Conservation (phyloP, 352 stramenopile genomes). For the Globisporangium nodosum region DNA sequence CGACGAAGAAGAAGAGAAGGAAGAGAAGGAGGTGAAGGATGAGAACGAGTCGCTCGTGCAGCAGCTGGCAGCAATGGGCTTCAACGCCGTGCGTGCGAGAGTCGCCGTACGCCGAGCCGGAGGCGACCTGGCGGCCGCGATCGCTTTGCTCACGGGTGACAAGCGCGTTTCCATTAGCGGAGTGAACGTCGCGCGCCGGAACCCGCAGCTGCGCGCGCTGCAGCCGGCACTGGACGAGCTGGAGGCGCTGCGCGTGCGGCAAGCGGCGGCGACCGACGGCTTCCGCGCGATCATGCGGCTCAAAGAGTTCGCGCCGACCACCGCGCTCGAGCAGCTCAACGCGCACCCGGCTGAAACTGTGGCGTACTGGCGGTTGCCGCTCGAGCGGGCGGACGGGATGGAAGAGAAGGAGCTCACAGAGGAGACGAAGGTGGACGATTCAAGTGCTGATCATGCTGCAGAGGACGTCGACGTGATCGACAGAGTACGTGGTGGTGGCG, state of each 20-base stretch:
- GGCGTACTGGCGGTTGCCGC: constrained; percentile 20
- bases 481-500: background rate
- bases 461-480: background rate
- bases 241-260: constrained; percentile 10
- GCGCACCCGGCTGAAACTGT: constrained; percentile 38
- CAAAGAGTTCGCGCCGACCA: constrained; percentile 35
- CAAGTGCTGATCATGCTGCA: background rate
- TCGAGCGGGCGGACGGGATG: background rate
- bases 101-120: constrained; percentile 21
- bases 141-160: constrained; percentile 37
- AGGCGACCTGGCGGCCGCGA: constrained; percentile 31
- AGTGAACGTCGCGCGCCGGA: constrained; percentile 4
- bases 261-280: constrained; percentile 18
- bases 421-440: background rate
- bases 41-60: constrained; percentile 1
- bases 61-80: constrained; percentile 70
- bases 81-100: constrained; percentile 21
- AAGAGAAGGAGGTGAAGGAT: constrained; percentile 5
- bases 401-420: background rate
- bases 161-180: background rate
- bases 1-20: background rate
- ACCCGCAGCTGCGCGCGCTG: constrained; percentile 12
- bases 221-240: constrained; percentile 23
- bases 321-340: constrained; percentile 34
- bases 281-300: constrained; percentile 48